Percentiles rank a stretch among this genome's conserved stretches.
Conservation (phyloP, 2,329 filamentous ascomycete genomes). For the Xylaria arbuscula region DNA sequence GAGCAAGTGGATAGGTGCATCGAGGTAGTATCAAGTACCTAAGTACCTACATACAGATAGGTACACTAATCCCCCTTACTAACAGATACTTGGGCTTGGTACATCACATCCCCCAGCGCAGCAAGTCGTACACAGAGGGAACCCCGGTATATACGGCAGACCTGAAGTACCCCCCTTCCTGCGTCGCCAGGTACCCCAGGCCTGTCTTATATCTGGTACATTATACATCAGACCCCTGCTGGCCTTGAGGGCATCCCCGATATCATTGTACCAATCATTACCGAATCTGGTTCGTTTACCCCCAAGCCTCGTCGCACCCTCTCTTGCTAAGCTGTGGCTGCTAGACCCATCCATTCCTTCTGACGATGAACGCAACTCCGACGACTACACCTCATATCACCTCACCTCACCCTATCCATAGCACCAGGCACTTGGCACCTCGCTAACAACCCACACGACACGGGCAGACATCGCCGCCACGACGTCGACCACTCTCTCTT, state of each 20-base stretch:
- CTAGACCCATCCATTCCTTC: slow-evolving; percentile 5
- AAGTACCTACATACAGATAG: too few species aligned
- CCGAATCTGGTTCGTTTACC: slow-evolving; percentile 12
- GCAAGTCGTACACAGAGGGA: too few species aligned
- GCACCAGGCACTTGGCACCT: neutral
- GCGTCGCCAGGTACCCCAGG: slow-evolving; percentile 8
- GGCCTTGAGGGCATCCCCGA: slow-evolving; percentile 14
- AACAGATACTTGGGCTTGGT: too few species aligned
- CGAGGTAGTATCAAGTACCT: neutral
- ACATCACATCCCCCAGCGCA: too few species aligned
- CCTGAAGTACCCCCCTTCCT: neutral
- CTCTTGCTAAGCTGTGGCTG: slow-evolving; percentile 16
- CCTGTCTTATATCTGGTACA: slow-evolving; percentile 7
- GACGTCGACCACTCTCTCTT: neutral
- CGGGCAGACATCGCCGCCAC: neutral
- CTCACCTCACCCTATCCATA: neutral
- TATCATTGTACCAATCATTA: slow-evolving; percentile 19
- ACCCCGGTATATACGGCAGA: too few species aligned
- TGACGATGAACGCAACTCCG: slow-evolving; percentile 1
- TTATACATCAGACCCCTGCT: slow-evolving; percentile 12
- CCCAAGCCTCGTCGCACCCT: slow-evolving; percentile 27
- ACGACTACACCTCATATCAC: neutral
- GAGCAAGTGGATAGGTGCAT: neutral
- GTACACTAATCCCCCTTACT: neutral
- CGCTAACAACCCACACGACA: neutral